Conservation (phyloP, 805 yeast species). For the Suhomyces xylopsoci region DNA sequence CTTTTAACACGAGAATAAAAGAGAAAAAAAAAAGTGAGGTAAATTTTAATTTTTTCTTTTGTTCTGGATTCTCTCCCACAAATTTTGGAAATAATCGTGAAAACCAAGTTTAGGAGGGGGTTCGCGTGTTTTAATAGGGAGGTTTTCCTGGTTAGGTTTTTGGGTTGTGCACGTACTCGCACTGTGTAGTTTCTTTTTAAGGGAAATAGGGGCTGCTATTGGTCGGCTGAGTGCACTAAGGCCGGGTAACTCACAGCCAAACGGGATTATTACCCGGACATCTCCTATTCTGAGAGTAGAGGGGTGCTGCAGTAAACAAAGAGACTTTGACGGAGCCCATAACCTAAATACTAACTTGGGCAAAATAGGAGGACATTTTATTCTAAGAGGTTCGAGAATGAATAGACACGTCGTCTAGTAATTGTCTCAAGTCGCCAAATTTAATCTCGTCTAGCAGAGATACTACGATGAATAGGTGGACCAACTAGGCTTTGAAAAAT, state of each 20-base stretch:
- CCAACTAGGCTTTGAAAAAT: neutral
- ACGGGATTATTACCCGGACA: neutral
- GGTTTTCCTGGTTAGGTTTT: neutral
- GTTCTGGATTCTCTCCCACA: conserved; percentile 3
- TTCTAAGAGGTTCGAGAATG: neutral
- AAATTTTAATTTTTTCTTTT: neutral
- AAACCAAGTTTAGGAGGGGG: conserved; percentile 6
- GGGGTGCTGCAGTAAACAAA: conserved; percentile 1
- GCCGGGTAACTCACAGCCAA: neutral
- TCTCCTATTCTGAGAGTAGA: conserved; percentile 1
- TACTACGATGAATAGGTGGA: neutral
- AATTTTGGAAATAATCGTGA: neutral
- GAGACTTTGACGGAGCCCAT: neutral
- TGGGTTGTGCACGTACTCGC: neutral
- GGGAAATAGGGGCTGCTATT: neutral
- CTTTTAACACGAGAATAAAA: conserved; percentile 6
- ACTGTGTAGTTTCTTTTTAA: neutral
- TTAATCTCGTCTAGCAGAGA: neutral
- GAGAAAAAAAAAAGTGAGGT: conserved; percentile 6
- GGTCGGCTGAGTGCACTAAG: neutral
- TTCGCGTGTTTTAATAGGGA: conserved; percentile 10
- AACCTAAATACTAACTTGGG: neutral
- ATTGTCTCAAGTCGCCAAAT: neutral
- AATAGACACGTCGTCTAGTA: neutral
- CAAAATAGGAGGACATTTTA: neutral